Conservation (phyloP, 116 monocot genomes). For the Papilionanthe hybrid region DNA sequence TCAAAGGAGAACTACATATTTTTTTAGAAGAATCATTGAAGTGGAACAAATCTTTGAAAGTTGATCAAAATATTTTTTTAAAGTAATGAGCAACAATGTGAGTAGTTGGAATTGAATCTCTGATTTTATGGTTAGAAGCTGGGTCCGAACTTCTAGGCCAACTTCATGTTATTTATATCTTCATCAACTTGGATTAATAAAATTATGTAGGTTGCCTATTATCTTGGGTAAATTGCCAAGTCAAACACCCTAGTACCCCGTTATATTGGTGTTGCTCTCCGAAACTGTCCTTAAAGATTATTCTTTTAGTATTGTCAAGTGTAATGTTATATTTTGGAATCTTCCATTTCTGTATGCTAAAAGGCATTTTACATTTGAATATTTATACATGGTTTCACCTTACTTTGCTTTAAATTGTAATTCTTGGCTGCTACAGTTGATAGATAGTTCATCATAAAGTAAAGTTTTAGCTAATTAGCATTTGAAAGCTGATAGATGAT, state of each 20-base stretch:
- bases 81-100: too few relatives aligned
- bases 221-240: not conserved
- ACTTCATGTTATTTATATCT: too few relatives aligned
- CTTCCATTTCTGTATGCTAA: not conserved
- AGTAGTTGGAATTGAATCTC: too few relatives aligned
- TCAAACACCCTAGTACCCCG: not conserved
- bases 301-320: not conserved
- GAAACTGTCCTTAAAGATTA: not conserved
- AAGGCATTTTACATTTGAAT: not conserved
- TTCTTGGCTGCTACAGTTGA: not conserved
- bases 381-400: not conserved
- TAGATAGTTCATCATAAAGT: constrained; percentile 1
- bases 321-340: not conserved
- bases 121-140: too few relatives aligned
- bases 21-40: too few relatives aligned
- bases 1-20: too few relatives aligned
- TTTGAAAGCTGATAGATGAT: constrained; percentile 3
- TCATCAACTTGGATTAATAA: too few relatives aligned
- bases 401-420: not conserved
- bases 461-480: not conserved
- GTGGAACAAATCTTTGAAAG: too few relatives aligned
- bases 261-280: not conserved
- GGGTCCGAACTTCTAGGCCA: too few relatives aligned
- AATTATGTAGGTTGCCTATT: not conserved
- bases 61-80: too few relatives aligned